Percentiles rank a stretch among this genome's conserved stretches.
These are phyloP conservation scores for Xanthoceras sorbifolium DNA, from an alignment of 345 rosid genomes.

Conservation along the genomic window DNA sequence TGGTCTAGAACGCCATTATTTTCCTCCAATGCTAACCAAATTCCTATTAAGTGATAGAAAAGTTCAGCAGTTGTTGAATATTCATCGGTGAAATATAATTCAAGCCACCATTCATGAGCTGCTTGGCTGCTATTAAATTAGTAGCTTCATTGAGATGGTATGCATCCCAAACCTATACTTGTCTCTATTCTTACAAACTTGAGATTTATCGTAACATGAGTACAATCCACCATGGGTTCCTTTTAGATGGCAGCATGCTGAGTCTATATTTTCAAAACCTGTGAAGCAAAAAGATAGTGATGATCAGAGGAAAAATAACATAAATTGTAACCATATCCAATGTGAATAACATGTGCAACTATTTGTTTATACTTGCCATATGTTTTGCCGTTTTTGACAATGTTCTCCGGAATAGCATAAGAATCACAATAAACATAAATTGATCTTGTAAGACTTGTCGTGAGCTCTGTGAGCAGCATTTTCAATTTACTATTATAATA, in stretches of 20 bases:
- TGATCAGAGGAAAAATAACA: neutral
- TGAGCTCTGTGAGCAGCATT: constrained; percentile 17
- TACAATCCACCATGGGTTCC: constrained; percentile 21
- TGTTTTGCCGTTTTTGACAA: constrained; percentile 9
- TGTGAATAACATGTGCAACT: neutral
- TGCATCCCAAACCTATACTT: constrained; percentile 52
- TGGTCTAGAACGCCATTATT: neutral
- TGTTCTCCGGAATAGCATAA: constrained; percentile 10
- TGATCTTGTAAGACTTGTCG: neutral
- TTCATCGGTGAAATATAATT: constrained; percentile 45
- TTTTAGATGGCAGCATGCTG: constrained; percentile 42
- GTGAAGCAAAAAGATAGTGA: neutral
- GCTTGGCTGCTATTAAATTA: constrained; percentile 36
- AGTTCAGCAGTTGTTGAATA: constrained; percentile 36
- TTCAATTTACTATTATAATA: constrained; percentile 17
- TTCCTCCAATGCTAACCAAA: neutral
- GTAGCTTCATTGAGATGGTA: constrained; percentile 44
- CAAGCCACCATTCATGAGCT: constrained; percentile 35
- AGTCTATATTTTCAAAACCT: constrained; percentile 36
- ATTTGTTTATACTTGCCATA: constrained; percentile 10
- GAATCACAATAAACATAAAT: constrained; percentile 12
- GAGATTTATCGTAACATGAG: constrained; percentile 31
- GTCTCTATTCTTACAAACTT: constrained; percentile 32
- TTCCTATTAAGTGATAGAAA: neutral
- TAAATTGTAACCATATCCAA: neutral